Conservation (phyloP, 495 filamentous ascomycete genomes). For the Neurospora terricola region DNA sequence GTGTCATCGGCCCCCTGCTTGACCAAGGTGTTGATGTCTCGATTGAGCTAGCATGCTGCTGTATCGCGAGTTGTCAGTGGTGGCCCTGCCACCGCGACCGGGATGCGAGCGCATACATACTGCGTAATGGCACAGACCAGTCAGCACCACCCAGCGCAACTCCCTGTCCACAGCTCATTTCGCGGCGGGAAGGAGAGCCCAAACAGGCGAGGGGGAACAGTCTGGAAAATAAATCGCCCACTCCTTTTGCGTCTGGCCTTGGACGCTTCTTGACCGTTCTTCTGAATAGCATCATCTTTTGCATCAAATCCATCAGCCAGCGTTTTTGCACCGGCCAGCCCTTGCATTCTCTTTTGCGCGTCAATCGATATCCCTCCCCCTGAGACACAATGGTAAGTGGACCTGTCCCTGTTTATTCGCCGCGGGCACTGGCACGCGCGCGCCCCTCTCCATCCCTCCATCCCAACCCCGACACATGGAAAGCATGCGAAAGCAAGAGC, state of each 20-base stretch:
- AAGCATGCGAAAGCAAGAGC: neutral
- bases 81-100: slow-evolving; percentile 23
- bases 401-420: slow-evolving; percentile 2
- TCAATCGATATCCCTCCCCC: slow-evolving; percentile 10
- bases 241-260: slow-evolving; percentile 11
- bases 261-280: slow-evolving; percentile 6
- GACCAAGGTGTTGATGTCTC: neutral
- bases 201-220: neutral
- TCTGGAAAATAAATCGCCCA: neutral
- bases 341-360: neutral
- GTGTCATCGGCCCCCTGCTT: neutral
- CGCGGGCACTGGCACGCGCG: neutral
- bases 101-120: neutral
- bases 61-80: slow-evolving; percentile 12
- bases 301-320: neutral
- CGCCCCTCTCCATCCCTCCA: neutral
- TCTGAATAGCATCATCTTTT: slow-evolving; percentile 11
- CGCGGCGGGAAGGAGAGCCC: slow-evolving; percentile 2
- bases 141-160: slow-evolving; percentile 10
- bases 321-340: neutral
- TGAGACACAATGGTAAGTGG: slow-evolving; percentile 20
- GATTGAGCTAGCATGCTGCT: neutral
- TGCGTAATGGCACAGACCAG: slow-evolving; percentile 15
- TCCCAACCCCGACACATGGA: neutral
- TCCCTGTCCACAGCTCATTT: slow-evolving; percentile 13